These are phyloP conservation scores for Otatea glauca DNA, from an alignment of 176 grass and related monocot species.

Conservation along the genomic window DNA sequence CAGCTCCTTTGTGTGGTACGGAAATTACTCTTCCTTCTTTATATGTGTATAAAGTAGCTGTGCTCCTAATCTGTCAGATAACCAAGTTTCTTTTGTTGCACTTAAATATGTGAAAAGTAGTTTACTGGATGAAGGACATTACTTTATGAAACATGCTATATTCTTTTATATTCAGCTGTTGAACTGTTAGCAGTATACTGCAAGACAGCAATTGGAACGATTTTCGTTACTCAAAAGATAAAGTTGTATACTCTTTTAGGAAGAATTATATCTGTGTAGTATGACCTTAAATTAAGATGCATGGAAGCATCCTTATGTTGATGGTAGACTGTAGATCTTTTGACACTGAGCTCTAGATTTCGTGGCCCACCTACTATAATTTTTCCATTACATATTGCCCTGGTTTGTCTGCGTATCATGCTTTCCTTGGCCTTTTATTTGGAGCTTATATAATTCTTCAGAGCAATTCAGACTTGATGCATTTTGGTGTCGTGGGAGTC, in stretches of 20 bases:
- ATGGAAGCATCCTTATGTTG: conserved; percentile 4
- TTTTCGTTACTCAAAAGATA: not conserved
- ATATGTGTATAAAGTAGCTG: conserved; percentile 22
- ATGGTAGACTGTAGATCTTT: not conserved
- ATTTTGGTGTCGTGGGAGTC: conserved; percentile 3
- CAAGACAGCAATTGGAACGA: not conserved
- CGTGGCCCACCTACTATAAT: not conserved
- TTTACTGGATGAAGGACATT: not conserved
- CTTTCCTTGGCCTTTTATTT: conserved; percentile 7
- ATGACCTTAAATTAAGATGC: conserved; percentile 9
- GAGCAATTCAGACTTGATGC: not conserved
- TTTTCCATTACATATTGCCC: not conserved
- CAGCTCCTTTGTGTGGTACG: conserved; percentile 98
- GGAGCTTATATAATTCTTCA: conserved; percentile 19
- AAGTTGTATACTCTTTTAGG: not conserved
- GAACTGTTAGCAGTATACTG: conserved; percentile 13
- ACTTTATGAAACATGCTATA: not conserved
- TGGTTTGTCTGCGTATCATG: not conserved
- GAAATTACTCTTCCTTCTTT: conserved; percentile 32
- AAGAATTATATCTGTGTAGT: conserved; percentile 18
- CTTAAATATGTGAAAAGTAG: conserved; percentile 26
- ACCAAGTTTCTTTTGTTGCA: conserved; percentile 18
- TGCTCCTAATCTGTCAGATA: not conserved
- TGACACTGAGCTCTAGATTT: not conserved
- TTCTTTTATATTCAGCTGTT: conserved; percentile 29